Evolutionary conservation across 768 basidiomycete species (phyloP).

Genomic region (Xerocomellus chrysenteron): DNA sequence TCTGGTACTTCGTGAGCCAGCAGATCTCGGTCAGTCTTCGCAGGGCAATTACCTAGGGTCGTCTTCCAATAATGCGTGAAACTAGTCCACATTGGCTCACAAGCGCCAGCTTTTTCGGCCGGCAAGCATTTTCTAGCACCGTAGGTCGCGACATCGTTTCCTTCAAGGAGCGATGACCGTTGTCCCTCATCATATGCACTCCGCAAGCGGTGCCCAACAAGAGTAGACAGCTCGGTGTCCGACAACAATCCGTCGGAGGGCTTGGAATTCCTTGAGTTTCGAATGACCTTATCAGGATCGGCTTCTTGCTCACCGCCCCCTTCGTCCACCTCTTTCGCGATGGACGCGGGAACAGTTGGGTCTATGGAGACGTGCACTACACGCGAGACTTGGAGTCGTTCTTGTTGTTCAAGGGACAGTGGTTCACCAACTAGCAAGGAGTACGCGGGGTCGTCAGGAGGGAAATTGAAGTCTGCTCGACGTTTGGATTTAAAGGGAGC

Average conservation of each 20-base stretch:
- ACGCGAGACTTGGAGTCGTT: constrained; percentile 56
- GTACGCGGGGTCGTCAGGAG: constrained; percentile 81
- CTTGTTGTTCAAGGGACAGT: constrained; percentile 54
- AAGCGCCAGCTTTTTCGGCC: constrained; percentile 47
- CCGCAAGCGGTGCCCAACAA: constrained; percentile 42
- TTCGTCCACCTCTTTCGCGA: constrained; percentile 26
- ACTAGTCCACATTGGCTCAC: constrained; percentile 86
- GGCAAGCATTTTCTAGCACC: constrained; percentile 46
- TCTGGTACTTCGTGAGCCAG: constrained; percentile 46
- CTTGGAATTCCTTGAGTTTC: constrained; percentile 62
- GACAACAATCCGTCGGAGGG: constrained; percentile 69
- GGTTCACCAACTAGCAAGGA: constrained; percentile 66
- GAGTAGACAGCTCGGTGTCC: constrained; percentile 49
- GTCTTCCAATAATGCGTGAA: constrained; percentile 87
- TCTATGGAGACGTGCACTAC: constrained; percentile 75
- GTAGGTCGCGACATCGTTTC: constrained; percentile 41
- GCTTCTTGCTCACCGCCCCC: constrained; percentile 40
- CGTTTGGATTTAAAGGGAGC: background rate
- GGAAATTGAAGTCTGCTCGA: constrained; percentile 81
- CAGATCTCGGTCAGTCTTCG: background rate
- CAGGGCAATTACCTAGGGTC: constrained; percentile 58
- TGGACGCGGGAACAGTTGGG: constrained; percentile 43
- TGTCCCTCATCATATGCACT: constrained; percentile 71
- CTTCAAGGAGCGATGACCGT: constrained; percentile 14
- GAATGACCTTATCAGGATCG: constrained; percentile 72